phyloP scores from a whole-genome alignment of 306 rosid species.

The Dryas octopetala region DNA sequence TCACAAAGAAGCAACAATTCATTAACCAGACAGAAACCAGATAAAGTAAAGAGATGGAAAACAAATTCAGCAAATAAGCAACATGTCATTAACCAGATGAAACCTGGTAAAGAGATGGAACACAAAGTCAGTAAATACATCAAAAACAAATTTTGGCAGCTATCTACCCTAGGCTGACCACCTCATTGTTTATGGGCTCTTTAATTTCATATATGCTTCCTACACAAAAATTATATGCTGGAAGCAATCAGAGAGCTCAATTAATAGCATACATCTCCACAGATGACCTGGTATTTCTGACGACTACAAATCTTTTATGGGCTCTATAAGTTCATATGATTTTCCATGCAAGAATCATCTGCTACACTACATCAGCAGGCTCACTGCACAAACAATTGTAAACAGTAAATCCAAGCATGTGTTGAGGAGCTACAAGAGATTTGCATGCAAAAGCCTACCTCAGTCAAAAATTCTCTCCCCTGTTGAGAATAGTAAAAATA shows the following conservation, averaged over 20 bases:
- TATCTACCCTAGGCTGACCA: conserved; percentile 7
- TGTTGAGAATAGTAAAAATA: conserved; percentile 74
- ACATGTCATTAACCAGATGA: neutral
- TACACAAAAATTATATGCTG: neutral
- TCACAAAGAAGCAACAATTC: too few species aligned
- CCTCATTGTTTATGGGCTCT: neutral
- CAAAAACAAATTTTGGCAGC: neutral
- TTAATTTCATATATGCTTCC: conserved; percentile 7
- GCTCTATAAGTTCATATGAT: neutral
- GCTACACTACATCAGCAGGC: conserved; percentile 16
- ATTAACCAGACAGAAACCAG: too few species aligned
- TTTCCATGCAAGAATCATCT: conserved; percentile 4
- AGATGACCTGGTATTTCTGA: neutral
- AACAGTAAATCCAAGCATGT: neutral
- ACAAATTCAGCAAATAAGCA: neutral
- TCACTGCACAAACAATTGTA: conserved; percentile 1
- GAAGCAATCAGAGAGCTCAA: neutral
- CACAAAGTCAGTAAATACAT: conserved; percentile 7
- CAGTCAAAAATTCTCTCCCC: conserved; percentile 96
- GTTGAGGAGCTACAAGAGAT: conserved; percentile 6
- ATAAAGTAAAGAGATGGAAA: too few species aligned
- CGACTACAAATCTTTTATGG: neutral
- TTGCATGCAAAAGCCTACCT: conserved; percentile 22
- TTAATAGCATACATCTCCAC: neutral
- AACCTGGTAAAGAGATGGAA: neutral